These are phyloP conservation scores for Thraustochytrium sp. DNA, from an alignment of 352 stramenopile genomes.

Conservation along the genomic window DNA sequence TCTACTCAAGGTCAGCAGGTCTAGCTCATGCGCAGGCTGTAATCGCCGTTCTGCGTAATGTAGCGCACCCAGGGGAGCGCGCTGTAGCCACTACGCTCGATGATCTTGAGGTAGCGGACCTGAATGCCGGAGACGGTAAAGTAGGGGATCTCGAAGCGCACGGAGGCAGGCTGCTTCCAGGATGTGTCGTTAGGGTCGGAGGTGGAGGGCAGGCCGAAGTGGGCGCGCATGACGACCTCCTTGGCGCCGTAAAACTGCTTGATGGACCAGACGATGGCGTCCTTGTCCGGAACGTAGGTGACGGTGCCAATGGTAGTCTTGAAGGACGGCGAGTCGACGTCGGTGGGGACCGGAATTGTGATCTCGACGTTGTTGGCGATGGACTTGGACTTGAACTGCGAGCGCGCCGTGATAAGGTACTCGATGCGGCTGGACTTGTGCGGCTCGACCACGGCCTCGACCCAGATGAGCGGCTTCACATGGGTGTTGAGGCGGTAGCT, in stretches of 20 bases:
- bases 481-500: slow-evolving; percentile 95
- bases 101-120: slow-evolving; percentile 99
- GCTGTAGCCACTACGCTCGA: slow-evolving; percentile 99
- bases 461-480: slow-evolving; percentile 98
- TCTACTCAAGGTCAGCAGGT: too few relatives aligned
- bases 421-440: slow-evolving; percentile 59
- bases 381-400: slow-evolving; percentile 95
- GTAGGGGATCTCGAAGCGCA: slow-evolving; percentile 71
- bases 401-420: slow-evolving; percentile 84
- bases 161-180: slow-evolving; percentile 78
- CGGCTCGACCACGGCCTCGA: slow-evolving; percentile 95
- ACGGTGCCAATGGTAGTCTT: slow-evolving; percentile 94
- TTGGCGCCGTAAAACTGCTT: slow-evolving; percentile 97
- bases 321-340: slow-evolving; percentile 98
- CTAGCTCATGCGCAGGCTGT: slow-evolving; percentile 26
- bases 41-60: slow-evolving; percentile 98
- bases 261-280: slow-evolving; percentile 98
- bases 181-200: slow-evolving; percentile 65
- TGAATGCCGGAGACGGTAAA: slow-evolving; percentile 92
- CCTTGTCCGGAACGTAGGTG: slow-evolving; percentile 95
- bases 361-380: slow-evolving; percentile 99
- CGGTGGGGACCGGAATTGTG: slow-evolving; percentile 94
- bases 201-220: slow-evolving; percentile 97
- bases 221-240: slow-evolving; percentile 98
- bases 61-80: slow-evolving; percentile 98